Conservation (phyloP, 2,329 filamentous ascomycete genomes). For the Aspergillus intermedius region DNA sequence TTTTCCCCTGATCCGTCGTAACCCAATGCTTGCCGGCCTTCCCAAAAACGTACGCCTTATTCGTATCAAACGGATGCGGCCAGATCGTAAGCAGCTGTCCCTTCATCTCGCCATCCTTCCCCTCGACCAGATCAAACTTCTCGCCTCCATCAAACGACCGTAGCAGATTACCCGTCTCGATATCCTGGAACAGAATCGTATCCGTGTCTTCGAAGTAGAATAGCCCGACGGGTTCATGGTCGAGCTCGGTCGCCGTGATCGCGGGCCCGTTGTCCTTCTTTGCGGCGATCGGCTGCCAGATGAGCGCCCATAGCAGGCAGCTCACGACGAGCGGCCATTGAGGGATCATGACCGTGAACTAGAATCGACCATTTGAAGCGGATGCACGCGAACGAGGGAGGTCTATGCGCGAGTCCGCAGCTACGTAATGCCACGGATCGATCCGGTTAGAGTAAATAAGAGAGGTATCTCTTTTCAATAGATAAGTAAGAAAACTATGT, state of each 20-base stretch:
- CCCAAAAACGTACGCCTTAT: slow-evolving; percentile 75
- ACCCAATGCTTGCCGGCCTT: slow-evolving; percentile 66
- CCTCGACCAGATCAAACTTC: slow-evolving; percentile 64
- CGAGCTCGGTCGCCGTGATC: slow-evolving; percentile 60
- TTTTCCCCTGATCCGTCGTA: slow-evolving; percentile 74
- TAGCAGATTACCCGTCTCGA: slow-evolving; percentile 58
- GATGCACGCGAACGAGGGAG: neutral
- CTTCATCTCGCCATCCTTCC: slow-evolving; percentile 48
- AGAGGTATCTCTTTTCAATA: neutral
- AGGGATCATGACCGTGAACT: slow-evolving; percentile 31
- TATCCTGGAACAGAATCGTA: slow-evolving; percentile 68
- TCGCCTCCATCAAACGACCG: slow-evolving; percentile 75
- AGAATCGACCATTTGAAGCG: slow-evolving; percentile 23
- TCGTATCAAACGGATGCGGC: slow-evolving; percentile 71
- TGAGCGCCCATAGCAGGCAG: slow-evolving; percentile 49
- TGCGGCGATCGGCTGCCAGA: slow-evolving; percentile 32
- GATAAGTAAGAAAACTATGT: neutral
- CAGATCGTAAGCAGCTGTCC: slow-evolving; percentile 52
- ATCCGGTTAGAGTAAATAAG: neutral
- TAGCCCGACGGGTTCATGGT: slow-evolving; percentile 60
- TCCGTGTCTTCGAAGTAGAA: slow-evolving; percentile 91
- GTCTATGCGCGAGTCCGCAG: neutral
- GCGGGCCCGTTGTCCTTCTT: slow-evolving; percentile 58
- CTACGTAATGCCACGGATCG: neutral
- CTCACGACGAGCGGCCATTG: slow-evolving; percentile 42